Conservation (phyloP, 176 grass and related monocot species). For the Secale cereale region DNA sequence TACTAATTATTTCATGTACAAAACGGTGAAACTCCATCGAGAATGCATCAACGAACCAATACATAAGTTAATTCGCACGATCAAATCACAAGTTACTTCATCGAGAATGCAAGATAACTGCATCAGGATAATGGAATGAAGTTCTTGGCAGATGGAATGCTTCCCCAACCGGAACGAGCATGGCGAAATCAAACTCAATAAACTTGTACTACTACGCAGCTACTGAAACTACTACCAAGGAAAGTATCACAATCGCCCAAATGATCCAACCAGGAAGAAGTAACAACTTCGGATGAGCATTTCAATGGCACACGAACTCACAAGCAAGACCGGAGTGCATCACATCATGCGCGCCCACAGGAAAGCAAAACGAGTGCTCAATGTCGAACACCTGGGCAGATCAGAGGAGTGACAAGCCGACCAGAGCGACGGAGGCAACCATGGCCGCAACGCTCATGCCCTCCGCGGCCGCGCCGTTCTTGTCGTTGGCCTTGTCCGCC, state of each 20-base stretch:
- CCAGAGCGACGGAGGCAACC: conserved; percentile 15
- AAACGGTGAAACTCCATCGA: too few relatives aligned
- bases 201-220: not conserved
- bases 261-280: conserved; percentile 12
- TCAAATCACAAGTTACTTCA: not conserved
- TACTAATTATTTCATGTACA: too few relatives aligned
- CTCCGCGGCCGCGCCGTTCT: conserved; percentile 10
- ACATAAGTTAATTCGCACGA: not conserved
- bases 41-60: too few relatives aligned
- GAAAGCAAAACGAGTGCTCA: not conserved
- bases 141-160: not conserved
- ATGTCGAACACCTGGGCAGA: conserved; percentile 15
- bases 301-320: conserved; percentile 29
- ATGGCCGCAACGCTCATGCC: not conserved
- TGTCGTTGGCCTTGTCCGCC: conserved; percentile 37
- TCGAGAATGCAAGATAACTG: not conserved
- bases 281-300: conserved; percentile 5
- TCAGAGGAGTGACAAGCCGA: conserved; percentile 38
- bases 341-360: conserved; percentile 11
- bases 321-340: conserved; percentile 27
- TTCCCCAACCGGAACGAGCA: not conserved
- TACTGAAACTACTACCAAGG: conserved; percentile 18
- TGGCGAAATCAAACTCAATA: not conserved
- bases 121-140: not conserved
- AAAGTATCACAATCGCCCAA: conserved; percentile 18